Percentiles rank a stretch among this genome's conserved stretches.
These are phyloP conservation scores for Naematelia aurantialba DNA, from an alignment of 768 basidiomycete genomes.

Conservation along the genomic window DNA sequence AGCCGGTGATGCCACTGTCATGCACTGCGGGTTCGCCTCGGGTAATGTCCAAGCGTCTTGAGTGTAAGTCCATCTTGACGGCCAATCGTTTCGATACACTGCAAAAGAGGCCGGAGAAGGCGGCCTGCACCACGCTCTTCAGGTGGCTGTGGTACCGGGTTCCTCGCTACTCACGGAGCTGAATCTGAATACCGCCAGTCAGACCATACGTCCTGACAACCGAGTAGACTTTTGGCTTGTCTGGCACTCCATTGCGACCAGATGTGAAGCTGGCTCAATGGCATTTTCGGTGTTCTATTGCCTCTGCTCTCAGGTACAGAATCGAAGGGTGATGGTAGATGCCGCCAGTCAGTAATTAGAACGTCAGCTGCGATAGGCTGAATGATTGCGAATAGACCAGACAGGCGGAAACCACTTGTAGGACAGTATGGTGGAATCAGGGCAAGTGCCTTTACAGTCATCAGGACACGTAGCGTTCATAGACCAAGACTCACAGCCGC, in stretches of 20 bases:
- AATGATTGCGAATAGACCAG: neutral
- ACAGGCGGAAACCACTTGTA: neutral
- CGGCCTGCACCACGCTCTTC: neutral
- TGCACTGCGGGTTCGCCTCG: too few species aligned
- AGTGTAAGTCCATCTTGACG: too few species aligned
- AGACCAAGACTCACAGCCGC: conserved; percentile 12
- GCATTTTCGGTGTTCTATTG: too few species aligned
- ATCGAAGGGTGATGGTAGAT: neutral
- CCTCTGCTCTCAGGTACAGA: neutral
- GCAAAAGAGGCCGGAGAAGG: neutral
- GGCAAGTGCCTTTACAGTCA: neutral
- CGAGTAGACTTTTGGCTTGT: neutral
- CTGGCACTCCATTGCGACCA: neutral
- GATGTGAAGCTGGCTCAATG: neutral
- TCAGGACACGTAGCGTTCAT: neutral
- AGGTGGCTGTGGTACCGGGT: neutral
- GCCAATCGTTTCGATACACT: neutral
- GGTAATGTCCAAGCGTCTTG: too few species aligned
- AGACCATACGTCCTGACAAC: neutral
- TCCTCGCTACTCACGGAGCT: neutral
- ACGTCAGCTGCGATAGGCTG: neutral
- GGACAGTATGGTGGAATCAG: neutral
- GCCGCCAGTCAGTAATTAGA: neutral
- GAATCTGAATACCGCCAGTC: neutral
- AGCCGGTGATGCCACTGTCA: too few species aligned